A percentile compares a stretch with the other conserved stretches of the same genome.
phyloP scores from a whole-genome alignment of 2,329 filamentous ascomycete genomes.

The Botrytis tulipae region DNA sequence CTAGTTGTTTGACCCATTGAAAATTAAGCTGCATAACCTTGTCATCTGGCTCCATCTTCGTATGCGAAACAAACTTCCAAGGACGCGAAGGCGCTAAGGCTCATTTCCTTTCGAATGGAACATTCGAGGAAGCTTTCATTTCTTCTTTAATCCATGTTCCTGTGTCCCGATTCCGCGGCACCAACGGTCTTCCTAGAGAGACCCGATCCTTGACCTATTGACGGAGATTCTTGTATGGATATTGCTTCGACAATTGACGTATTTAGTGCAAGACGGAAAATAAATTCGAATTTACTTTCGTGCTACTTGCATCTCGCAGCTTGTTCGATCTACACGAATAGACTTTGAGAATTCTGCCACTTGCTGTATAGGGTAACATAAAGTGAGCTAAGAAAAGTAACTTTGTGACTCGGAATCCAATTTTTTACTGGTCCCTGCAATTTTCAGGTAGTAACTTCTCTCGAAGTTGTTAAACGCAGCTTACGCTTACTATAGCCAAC shows the following conservation, averaged over 20 bases:
- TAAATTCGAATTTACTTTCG: conserved; percentile 8
- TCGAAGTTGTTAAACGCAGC: conserved; percentile 1
- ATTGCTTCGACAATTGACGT: background rate
- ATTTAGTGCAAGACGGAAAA: conserved; percentile 11
- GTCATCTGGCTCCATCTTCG: background rate
- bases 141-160: conserved; percentile 22
- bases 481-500: conserved; percentile 14
- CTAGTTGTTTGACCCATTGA: background rate
- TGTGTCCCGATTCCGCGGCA: conserved; percentile 16
- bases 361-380: background rate
- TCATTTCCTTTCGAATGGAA: conserved; percentile 20
- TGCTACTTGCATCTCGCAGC: conserved; percentile 2
- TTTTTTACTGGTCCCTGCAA: background rate
- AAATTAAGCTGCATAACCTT: conserved; percentile 4
- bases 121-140: conserved; percentile 21
- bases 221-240: conserved; percentile 5
- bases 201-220: conserved; percentile 15
- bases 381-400: background rate
- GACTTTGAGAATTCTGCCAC: background rate
- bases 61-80: conserved; percentile 6
- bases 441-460: background rate
- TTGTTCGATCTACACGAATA: background rate
- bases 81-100: background rate
- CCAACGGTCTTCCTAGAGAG: conserved; percentile 15
- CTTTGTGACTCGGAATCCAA: background rate